phyloP scores from a whole-genome alignment of 495 filamentous ascomycete genomes.

The Penicillium samsonianum region DNA sequence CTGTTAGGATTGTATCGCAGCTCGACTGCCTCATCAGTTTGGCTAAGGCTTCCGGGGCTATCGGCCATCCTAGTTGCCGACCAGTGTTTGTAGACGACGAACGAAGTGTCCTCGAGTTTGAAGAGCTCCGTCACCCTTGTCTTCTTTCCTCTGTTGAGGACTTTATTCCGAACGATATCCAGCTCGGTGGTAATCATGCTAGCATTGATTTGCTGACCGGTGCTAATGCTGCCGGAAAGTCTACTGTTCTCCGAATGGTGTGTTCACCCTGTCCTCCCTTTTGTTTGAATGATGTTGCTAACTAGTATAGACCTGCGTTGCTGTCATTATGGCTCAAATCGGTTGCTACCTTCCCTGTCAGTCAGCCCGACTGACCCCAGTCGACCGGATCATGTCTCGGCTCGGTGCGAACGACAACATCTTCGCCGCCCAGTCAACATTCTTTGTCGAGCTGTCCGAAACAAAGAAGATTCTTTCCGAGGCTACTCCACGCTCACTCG shows the following conservation, averaged over 20 bases:
- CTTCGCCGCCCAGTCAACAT: constrained; percentile 95
- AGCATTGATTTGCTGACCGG: constrained; percentile 94
- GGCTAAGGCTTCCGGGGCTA: constrained; percentile 77
- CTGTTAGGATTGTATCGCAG: constrained; percentile 83
- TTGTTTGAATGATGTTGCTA: constrained; percentile 10
- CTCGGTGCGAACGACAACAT: constrained; percentile 99
- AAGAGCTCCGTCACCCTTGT: constrained; percentile 92
- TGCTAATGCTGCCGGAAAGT: constrained; percentile 97
- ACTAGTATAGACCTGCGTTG: constrained; percentile 73
- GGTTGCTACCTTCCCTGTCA: constrained; percentile 88
- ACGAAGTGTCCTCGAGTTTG: constrained; percentile 83
- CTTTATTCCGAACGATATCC: constrained; percentile 96
- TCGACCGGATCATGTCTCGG: constrained; percentile 98
- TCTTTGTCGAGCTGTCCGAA: constrained; percentile 97
- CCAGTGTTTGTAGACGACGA: constrained; percentile 82
- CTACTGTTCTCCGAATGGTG: constrained; percentile 96
- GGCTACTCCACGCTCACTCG: constrained; percentile 89
- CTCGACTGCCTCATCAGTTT: constrained; percentile 94
- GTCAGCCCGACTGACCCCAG: constrained; percentile 83
- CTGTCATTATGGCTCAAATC: constrained; percentile 98
- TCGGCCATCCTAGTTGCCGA: constrained; percentile 87
- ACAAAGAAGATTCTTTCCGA: constrained; percentile 98
- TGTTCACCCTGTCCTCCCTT: constrained; percentile 21
- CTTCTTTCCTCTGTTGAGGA: constrained; percentile 84
- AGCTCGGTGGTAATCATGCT: constrained; percentile 74